A percentile compares a stretch with the other conserved stretches of the same genome.
These are phyloP conservation scores for Fusarium sp. DNA, from an alignment of 2,329 filamentous ascomycete genomes.

Conservation along the genomic window DNA sequence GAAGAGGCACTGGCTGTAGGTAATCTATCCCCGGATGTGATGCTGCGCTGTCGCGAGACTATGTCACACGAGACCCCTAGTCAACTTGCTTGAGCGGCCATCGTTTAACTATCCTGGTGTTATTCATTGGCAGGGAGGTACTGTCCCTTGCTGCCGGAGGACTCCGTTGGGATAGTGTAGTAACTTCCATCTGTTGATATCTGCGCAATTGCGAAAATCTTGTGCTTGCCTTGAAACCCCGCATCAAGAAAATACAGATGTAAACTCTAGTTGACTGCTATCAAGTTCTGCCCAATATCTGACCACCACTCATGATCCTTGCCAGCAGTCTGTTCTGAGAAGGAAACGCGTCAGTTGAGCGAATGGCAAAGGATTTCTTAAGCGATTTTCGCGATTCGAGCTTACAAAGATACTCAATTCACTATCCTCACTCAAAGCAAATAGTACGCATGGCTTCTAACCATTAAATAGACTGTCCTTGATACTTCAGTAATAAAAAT, in stretches of 20 bases:
- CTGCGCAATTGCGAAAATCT: too few relatives aligned
- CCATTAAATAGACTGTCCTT: neutral
- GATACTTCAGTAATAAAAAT: slow-evolving; percentile 1
- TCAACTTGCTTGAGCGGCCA: slow-evolving; percentile 13
- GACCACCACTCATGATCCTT: slow-evolving; percentile 12
- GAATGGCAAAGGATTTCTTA: neutral
- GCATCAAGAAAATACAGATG: too few relatives aligned
- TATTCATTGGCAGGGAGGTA: slow-evolving; percentile 13
- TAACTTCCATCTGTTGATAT: neutral
- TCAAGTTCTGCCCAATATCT: neutral
- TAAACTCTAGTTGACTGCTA: too few relatives aligned
- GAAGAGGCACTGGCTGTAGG: slow-evolving; percentile 6
- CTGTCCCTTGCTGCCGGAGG: slow-evolving; percentile 4
- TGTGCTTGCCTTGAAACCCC: too few relatives aligned
- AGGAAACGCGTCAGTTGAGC: neutral
- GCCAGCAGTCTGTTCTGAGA: neutral
- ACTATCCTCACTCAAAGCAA: neutral
- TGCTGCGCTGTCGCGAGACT: slow-evolving; percentile 25
- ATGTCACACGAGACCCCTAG: slow-evolving; percentile 26
- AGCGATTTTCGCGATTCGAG: neutral
- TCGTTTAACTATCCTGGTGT: neutral
- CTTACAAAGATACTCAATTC: neutral
- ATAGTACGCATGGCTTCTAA: neutral
- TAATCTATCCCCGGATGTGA: slow-evolving; percentile 3
- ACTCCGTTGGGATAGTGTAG: slow-evolving; percentile 11